Evolutionary conservation across 306 rosid genomes (phyloP).

Genomic region (Biancaea sappan): DNA sequence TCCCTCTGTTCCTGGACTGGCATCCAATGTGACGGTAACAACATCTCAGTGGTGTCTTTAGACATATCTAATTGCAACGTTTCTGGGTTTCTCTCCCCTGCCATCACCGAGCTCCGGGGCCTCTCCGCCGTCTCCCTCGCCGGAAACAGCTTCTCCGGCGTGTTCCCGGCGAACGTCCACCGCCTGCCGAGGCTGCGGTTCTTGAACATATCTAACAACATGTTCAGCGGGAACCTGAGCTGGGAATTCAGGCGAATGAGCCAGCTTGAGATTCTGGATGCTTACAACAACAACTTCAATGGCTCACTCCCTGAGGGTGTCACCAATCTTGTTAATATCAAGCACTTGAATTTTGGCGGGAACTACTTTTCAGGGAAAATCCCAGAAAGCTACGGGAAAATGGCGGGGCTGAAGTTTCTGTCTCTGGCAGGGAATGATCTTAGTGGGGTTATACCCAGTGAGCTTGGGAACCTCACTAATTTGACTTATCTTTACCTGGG

Average conservation of each 20-base stretch:
- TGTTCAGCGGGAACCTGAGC: conserved; percentile 59
- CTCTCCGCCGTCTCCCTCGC: conserved; percentile 54
- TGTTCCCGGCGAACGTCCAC: conserved; percentile 51
- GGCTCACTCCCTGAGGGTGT: conserved; percentile 71
- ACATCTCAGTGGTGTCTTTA: conserved; percentile 56
- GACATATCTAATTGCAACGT: conserved; percentile 69
- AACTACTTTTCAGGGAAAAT: conserved; percentile 69
- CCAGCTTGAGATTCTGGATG: conserved; percentile 61
- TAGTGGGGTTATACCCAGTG: conserved; percentile 67
- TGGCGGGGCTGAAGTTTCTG: conserved; percentile 56
- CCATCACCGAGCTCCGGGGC: conserved; percentile 49
- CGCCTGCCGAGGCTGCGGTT: conserved; percentile 42
- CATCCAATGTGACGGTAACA: conserved; percentile 55
- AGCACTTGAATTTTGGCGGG: conserved; percentile 72
- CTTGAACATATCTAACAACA: conserved; percentile 83
- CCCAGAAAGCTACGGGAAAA: conserved; percentile 64
- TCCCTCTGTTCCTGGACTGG: conserved; percentile 82
- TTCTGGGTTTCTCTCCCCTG: conserved; percentile 69
- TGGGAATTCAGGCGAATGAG: conserved; percentile 55
- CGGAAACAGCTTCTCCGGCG: conserved; percentile 57
- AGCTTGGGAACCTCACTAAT: conserved; percentile 68
- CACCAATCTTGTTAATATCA: conserved; percentile 48
- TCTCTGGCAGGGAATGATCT: conserved; percentile 88
- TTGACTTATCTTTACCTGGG: conserved; percentile 72
- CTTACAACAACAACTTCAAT: conserved; percentile 73